phyloP scores from a whole-genome alignment of 2,329 filamentous ascomycete species.

The Fusarium phyllophilum region DNA sequence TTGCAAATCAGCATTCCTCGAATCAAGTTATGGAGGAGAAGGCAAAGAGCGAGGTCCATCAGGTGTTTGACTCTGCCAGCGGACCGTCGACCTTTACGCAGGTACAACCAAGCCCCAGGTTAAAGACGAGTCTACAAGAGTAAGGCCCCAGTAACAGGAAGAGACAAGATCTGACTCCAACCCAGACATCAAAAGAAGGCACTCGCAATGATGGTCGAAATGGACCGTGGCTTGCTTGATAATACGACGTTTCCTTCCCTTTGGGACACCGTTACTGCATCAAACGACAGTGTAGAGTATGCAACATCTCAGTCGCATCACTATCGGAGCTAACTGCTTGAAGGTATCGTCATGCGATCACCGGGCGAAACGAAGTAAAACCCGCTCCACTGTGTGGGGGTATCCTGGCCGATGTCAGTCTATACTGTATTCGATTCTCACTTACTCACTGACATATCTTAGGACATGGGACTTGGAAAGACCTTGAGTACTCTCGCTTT shows the following conservation, averaged over 20 bases:
- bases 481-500: neutral
- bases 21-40: neutral
- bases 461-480: conserved; percentile 1
- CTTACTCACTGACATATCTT: rapidly evolving
- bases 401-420: neutral
- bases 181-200: neutral
- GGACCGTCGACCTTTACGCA: neutral
- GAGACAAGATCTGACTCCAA: rapidly evolving
- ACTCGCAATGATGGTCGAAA: neutral
- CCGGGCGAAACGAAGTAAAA: rapidly evolving
- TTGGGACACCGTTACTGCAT: neutral
- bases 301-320: rapidly evolving
- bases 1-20: neutral
- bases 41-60: neutral
- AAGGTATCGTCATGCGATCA: neutral
- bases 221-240: neutral
- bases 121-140: neutral
- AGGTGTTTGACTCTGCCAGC: neutral
- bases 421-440: rapidly evolving
- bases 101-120: neutral
- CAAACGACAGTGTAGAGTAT: neutral
- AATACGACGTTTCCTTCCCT: neutral
- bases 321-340: rapidly evolving
- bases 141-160: neutral
- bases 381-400: neutral